phyloP scores from a whole-genome alignment of 768 basidiomycete species.

The Tricholoma sp. region DNA sequence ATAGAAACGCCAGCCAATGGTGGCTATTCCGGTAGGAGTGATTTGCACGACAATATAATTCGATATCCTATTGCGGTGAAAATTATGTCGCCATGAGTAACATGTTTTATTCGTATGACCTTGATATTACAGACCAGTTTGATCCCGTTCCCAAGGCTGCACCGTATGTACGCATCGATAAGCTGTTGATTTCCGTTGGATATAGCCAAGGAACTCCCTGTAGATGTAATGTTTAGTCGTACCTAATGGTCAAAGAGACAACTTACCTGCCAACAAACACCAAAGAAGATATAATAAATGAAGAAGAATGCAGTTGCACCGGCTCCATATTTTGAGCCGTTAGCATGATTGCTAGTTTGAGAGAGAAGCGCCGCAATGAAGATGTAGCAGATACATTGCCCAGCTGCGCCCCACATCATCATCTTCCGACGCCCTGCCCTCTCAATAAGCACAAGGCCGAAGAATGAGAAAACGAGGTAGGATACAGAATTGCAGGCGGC shows the following conservation, averaged over 20 bases:
- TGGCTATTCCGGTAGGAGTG: conserved; percentile 41
- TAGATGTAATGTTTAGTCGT: neutral
- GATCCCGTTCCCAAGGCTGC: conserved; percentile 44
- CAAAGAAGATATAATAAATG: conserved; percentile 46
- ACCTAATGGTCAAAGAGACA: neutral
- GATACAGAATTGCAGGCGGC: conserved; percentile 49
- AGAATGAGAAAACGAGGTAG: conserved; percentile 44
- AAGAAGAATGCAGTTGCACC: conserved; percentile 47
- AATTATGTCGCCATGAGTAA: neutral
- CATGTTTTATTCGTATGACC: neutral
- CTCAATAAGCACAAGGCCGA: conserved; percentile 41
- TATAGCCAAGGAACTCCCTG: conserved; percentile 48
- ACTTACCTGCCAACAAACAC: conserved; percentile 47
- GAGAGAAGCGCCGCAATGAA: conserved; percentile 40
- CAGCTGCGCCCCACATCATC: conserved; percentile 51
- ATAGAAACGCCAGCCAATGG: conserved; percentile 45
- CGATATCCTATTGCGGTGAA: conserved; percentile 31
- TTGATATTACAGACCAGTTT: conserved; percentile 31
- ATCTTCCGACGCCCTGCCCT: conserved; percentile 43
- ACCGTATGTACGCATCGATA: conserved; percentile 46
- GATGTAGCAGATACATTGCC: conserved; percentile 43
- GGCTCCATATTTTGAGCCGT: conserved; percentile 32
- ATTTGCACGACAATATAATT: conserved; percentile 48
- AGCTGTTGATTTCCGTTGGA: conserved; percentile 46
- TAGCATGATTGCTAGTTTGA: conserved; percentile 23